Conservation (phyloP, 192 early-diverging fungal species). For the Coemansia sp. region DNA sequence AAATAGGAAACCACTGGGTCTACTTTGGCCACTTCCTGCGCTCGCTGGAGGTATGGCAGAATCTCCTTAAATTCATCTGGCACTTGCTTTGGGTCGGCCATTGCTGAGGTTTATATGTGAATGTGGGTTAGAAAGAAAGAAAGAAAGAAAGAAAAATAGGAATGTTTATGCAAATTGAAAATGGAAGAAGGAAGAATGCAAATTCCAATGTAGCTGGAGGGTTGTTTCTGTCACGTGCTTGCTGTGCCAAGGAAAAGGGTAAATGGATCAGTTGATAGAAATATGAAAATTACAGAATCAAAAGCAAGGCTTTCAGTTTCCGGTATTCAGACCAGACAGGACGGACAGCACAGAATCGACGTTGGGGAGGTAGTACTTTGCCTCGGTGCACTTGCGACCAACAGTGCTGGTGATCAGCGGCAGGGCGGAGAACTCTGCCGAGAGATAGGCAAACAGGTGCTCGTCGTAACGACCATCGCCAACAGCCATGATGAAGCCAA, state of each 20-base stretch:
- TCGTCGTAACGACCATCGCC: conserved; percentile 98
- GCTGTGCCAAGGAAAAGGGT: no score
- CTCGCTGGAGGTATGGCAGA: conserved; percentile 77
- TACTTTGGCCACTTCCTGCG: conserved; percentile 69
- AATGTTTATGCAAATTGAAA: not conserved
- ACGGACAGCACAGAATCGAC: conserved; percentile 55
- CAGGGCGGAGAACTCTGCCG: conserved; percentile 53
- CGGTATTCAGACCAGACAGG: conserved; percentile 26
- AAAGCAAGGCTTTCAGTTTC: not conserved
- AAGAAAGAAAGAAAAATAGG: not conserved
- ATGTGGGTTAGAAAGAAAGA: not conserved
- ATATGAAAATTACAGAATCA: conserved; percentile 2
- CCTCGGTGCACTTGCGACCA: conserved; percentile 95
- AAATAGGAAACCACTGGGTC: conserved; percentile 95
- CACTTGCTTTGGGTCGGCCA: conserved; percentile 27
- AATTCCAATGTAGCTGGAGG: no score
- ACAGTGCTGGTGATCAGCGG: conserved; percentile 83
- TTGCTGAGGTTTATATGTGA: not conserved
- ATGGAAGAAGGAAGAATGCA: not conserved
- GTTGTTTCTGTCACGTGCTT: no score
- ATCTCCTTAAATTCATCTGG: conserved; percentile 72
- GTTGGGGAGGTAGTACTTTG: conserved; percentile 80
- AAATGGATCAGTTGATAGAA: not conserved
- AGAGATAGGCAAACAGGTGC: conserved; percentile 73
- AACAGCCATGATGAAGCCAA: conserved; percentile 67